Conservation (phyloP, 1,284 basidiomycete genomes). For the Trametes versicolor region DNA sequence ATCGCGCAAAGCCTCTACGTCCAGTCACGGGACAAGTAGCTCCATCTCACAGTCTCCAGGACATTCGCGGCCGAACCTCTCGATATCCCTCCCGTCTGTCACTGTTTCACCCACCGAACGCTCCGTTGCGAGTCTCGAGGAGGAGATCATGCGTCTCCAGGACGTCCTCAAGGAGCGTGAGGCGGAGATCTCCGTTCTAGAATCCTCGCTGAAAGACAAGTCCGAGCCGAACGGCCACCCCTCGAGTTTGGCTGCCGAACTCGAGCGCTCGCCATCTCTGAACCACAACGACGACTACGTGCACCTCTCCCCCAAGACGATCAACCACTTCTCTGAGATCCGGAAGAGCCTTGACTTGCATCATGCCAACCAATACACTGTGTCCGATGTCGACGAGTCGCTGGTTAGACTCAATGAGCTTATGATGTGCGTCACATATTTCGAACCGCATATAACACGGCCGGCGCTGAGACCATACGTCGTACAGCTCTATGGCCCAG, state of each 20-base stretch:
- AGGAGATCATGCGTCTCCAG: constrained; percentile 92
- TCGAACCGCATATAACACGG: constrained; percentile 14
- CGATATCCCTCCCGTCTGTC: constrained; percentile 62
- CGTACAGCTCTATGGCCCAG: constrained; percentile 87
- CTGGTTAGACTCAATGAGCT: constrained; percentile 84
- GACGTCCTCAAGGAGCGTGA: constrained; percentile 90
- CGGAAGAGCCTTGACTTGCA: constrained; percentile 69
- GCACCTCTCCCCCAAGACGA: constrained; percentile 72
- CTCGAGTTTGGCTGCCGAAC: constrained; percentile 15
- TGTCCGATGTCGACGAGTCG: constrained; percentile 70
- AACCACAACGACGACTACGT: constrained; percentile 31
- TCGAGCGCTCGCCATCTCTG: constrained; percentile 29
- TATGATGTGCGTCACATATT: constrained; percentile 71
- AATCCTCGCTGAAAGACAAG: constrained; percentile 69
- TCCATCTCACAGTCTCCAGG: constrained; percentile 60
- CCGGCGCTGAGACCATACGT: constrained; percentile 7
- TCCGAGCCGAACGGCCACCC: constrained; percentile 39
- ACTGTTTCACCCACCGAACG: constrained; percentile 62
- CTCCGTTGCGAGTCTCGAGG: constrained; percentile 86
- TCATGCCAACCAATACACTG: constrained; percentile 40
- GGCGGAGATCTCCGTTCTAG: constrained; percentile 83
- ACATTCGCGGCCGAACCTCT: constrained; percentile 63
- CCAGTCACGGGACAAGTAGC: constrained; percentile 75
- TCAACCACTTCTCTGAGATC: constrained; percentile 75
- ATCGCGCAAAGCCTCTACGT: constrained; percentile 82